Base-by-base conservation (phyloP, 805 yeast species). In the Pichia nakasei region DNA sequence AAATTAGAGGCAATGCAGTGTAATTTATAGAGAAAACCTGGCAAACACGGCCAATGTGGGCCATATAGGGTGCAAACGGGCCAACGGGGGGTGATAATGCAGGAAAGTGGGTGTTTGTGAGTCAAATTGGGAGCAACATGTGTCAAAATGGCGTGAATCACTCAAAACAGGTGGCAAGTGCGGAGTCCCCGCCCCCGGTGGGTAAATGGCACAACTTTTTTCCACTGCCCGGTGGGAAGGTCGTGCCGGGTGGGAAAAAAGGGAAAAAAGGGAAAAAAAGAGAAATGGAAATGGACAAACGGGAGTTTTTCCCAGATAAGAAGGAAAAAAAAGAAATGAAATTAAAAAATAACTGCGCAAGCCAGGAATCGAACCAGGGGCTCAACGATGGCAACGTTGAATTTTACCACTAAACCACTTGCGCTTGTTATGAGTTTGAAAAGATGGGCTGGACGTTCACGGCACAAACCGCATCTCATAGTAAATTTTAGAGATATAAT, bases 301-400 rank as follows among this genome's bases (percentile, higher is more conserved):
- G 37, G 37, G n/a, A n/a, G n/a, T n/a, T n/a, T n/a, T n/a, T n/a
- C n/a, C n/a, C n/a, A n/a, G n/a, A n/a, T n/a, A n/a, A n/a, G n/a
- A n/a, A n/a, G n/a, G 24, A 12, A 18, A 26, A 13, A 15, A 22
- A 9, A 19, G 1, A 22, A 9, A 29, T n/a, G 17, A 2, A 3
- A 1, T 22, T 18, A 34, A 39, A 39, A 36, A 31, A 18, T 8
- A 39, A 20, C 15, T 52, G 57, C 56, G 55, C 55, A 48, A 52
- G 52, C 56, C 56, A 53, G 56, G 56, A 53, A 53, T 53, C 54
- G 56, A 53, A 52, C 56, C 52, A 48, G 54, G 56, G 56, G 56
- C 56, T 48, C 55, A 49, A 51, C 55, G 52, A 52, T 52, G 55
- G 55, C 55, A 52, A 52, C 52, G 54, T 46, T 49, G 47, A 44